These are phyloP conservation scores for Aegilops tauschii DNA, from an alignment of 176 grass and related monocot genomes.

Conservation along the genomic window DNA sequence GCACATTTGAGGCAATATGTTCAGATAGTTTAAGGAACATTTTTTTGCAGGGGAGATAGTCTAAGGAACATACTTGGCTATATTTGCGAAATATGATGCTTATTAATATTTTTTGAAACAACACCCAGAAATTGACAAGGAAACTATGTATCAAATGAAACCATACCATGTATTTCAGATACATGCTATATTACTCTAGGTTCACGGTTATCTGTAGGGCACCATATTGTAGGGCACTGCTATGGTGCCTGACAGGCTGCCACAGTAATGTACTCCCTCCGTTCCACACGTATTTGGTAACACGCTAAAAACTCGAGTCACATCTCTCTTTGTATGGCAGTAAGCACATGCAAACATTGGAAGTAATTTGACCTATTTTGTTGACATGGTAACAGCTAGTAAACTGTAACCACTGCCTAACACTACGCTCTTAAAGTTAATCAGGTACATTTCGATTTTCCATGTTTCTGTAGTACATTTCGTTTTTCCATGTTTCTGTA, in stretches of 20 bases:
- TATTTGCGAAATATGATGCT: constrained; percentile 3
- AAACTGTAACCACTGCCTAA: not conserved
- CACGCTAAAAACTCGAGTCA: not conserved
- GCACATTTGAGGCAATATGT: not conserved
- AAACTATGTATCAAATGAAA: not conserved
- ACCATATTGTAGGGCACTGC: no score
- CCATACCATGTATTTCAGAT: not conserved
- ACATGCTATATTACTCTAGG: not conserved
- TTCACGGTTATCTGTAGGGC: not conserved
- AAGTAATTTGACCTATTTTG: not conserved
- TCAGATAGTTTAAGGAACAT: not conserved
- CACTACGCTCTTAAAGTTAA: not conserved
- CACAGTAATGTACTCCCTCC: not conserved
- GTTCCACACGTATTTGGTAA: no score
- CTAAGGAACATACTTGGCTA: not conserved
- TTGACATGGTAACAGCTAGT: not conserved
- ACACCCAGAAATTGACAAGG: not conserved
- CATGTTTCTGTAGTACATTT: not conserved
- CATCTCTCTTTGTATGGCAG: not conserved
- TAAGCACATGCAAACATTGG: not conserved
- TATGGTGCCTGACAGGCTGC: not conserved
- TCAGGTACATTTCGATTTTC: not conserved
- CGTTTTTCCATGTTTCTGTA: not conserved
- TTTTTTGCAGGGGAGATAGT: no score
- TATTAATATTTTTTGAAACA: not conserved